phyloP scores from a whole-genome alignment of 805 yeast genomes.

The Pichia manshurica region DNA sequence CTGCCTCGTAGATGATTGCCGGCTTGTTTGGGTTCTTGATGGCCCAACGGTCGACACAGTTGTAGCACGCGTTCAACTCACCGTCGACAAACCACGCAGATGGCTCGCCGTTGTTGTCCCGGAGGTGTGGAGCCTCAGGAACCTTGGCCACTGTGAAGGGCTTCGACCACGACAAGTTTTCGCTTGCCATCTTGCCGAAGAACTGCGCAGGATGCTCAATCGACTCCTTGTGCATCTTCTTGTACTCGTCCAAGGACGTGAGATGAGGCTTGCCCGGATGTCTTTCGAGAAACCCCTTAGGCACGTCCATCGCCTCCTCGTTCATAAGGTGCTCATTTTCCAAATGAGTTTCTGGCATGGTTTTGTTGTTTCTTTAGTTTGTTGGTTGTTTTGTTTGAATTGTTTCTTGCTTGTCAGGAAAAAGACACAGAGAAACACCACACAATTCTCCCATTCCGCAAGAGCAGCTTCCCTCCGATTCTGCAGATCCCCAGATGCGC shows the following conservation, averaged over 20 bases:
- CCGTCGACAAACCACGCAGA: conserved; percentile 78
- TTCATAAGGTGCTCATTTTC: conserved; percentile 32
- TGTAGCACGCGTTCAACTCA: conserved; percentile 71
- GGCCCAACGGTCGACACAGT: conserved; percentile 81
- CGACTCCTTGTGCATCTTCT: conserved; percentile 46
- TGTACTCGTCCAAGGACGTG: conserved; percentile 44
- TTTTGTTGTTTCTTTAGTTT: neutral
- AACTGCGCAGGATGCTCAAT: conserved; percentile 49
- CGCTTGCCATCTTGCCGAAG: conserved; percentile 49
- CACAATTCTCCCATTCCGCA: too few relatives aligned
- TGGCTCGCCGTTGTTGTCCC: conserved; percentile 45
- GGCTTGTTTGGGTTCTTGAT: conserved; percentile 61
- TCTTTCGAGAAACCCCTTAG: conserved; percentile 32
- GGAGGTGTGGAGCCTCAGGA: conserved; percentile 36
- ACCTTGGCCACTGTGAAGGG: conserved; percentile 44
- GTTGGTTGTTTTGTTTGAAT: neutral
- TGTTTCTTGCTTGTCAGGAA: neutral
- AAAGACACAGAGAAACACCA: neutral
- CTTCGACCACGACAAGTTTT: conserved; percentile 46
- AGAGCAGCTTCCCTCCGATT: too few relatives aligned
- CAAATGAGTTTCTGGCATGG: conserved; percentile 19
- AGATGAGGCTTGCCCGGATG: conserved; percentile 45
- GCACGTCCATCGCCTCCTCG: conserved; percentile 27
- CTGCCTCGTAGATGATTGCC: conserved; percentile 78
- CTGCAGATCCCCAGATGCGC: too few relatives aligned